Base-by-base conservation (phyloP, 805 yeast species). In the Yarrowia deformans region DNA sequence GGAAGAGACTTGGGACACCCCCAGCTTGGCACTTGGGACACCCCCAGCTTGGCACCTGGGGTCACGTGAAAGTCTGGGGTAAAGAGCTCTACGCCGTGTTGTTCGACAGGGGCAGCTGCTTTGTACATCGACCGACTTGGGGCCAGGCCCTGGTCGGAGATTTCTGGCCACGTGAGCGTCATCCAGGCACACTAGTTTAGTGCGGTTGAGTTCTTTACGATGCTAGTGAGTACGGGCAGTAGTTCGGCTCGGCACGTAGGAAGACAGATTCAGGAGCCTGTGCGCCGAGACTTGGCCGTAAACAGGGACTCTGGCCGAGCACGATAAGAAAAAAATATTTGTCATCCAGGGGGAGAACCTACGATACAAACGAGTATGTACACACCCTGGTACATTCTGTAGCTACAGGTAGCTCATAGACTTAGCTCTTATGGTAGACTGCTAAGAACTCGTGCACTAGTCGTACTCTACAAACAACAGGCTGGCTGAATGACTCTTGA, bases 231-330 rank as follows among this genome's bases (percentile, higher is more conserved):
- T 18, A 9, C 12, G 10, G 18, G 10, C 18, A 16, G 13, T 14
- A 4, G 3, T 16, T 32, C 54, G 54, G 39, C 37, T 32, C 39
- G 54, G 54, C 54, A 49, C 39, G 18, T 23, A 48, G 35, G 29
- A 12, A 43, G 19, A 45, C 19, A 32, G 14, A 49, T 32, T 12
- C 8, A 32, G 39, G 34, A 23, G 35, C n/a, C 4, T 32, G 19
- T 32, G 54, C 54, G 54, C 54, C 39, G 54, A 49, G 54, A 16
- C 54, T 49, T 49, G n/a, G n/a, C 35, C 52, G 52, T 29, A 14
- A 14, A 14, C 52, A 14, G 9, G 8, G 52, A 16, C 19, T 12
- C 19, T 9, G 32, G 9, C 8, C 16, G 32, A 7, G n/a, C 9
- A 13, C 32, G 50, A 23, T 19, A 23, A 46, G 32, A 8, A 19